Conservation (phyloP, 345 rosid genomes). For the Sapria himalayana region DNA sequence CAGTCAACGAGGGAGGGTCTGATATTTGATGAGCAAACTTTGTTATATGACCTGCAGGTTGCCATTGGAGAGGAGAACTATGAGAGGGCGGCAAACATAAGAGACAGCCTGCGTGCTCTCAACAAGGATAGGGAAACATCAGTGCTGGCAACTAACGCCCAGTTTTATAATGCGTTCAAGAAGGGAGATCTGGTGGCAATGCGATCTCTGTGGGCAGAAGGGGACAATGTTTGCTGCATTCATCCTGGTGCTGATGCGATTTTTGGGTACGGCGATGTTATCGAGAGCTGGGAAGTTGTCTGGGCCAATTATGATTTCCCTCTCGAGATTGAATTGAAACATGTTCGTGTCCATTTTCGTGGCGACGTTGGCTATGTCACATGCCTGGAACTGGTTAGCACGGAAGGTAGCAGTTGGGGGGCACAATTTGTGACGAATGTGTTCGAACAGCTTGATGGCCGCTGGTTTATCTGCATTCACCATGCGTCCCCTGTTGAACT, state of each 20-base stretch:
- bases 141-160: slow-evolving; percentile 49
- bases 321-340: slow-evolving; percentile 48
- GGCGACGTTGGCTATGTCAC: slow-evolving; percentile 66
- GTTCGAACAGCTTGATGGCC: slow-evolving; percentile 57
- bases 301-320: slow-evolving; percentile 89
- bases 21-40: slow-evolving; percentile 32
- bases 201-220: slow-evolving; percentile 51
- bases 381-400: slow-evolving; percentile 65
- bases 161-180: slow-evolving; percentile 55
- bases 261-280: slow-evolving; percentile 47
- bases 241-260: slow-evolving; percentile 81
- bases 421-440: slow-evolving; percentile 79
- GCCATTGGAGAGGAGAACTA: slow-evolving; percentile 80
- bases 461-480: slow-evolving; percentile 68
- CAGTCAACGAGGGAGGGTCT: slow-evolving; percentile 26
- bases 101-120: slow-evolving; percentile 43
- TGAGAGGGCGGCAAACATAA: slow-evolving; percentile 56
- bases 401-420: slow-evolving; percentile 89
- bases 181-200: slow-evolving; percentile 52
- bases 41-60: slow-evolving; percentile 31
- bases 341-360: slow-evolving; percentile 43
- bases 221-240: slow-evolving; percentile 48
- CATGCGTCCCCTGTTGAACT: slow-evolving; percentile 80
- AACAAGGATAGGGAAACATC: slow-evolving; percentile 50
- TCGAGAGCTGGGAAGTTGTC: slow-evolving; percentile 90